A percentile compares a stretch with the other conserved stretches of the same genome.
Conservation (phyloP, 225 moss, liverwort and hornwort genomes). For the Physcomitrellopsis africana region DNA sequence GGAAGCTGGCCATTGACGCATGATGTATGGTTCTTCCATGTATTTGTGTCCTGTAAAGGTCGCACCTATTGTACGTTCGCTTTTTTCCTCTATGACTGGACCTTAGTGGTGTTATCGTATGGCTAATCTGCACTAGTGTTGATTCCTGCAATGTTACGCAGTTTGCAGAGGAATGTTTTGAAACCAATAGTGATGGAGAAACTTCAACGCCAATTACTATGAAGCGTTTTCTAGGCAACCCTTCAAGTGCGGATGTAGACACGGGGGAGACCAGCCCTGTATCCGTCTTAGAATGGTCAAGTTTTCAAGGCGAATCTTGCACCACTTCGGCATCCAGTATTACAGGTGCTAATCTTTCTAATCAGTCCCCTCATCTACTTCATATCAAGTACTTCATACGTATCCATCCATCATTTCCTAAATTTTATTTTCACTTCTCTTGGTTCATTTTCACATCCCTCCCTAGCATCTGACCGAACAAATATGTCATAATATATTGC, state of each 20-base stretch:
- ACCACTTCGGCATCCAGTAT: conserved; percentile 49
- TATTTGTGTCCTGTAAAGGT: not conserved
- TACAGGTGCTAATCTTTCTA: conserved; percentile 35
- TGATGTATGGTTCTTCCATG: conserved; percentile 32
- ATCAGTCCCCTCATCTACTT: not conserved
- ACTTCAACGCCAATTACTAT: conserved; percentile 30
- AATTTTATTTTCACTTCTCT: not conserved
- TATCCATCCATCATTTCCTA: too few relatives aligned
- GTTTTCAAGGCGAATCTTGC: conserved; percentile 40
- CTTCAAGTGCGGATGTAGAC: conserved; percentile 36
- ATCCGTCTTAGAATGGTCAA: conserved; percentile 48
- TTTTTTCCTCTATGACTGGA: not conserved
- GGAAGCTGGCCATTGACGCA: conserved; percentile 30
- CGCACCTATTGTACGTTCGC: not conserved
- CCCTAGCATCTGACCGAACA: conserved; percentile 11
- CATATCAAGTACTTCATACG: too few relatives aligned
- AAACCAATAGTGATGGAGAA: conserved; percentile 28
- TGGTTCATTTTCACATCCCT: not conserved
- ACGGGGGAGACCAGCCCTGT: conserved; percentile 55
- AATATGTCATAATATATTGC: conserved; percentile 7
- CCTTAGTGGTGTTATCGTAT: not conserved
- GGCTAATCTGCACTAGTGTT: not conserved
- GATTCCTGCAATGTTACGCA: conserved; percentile 13
- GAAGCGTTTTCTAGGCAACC: conserved; percentile 37
- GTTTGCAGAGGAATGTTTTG: conserved; percentile 36